These are phyloP conservation scores for Blepharisma undulans DNA, from an alignment of 169 alveolate species.

Conservation along the genomic window DNA sequence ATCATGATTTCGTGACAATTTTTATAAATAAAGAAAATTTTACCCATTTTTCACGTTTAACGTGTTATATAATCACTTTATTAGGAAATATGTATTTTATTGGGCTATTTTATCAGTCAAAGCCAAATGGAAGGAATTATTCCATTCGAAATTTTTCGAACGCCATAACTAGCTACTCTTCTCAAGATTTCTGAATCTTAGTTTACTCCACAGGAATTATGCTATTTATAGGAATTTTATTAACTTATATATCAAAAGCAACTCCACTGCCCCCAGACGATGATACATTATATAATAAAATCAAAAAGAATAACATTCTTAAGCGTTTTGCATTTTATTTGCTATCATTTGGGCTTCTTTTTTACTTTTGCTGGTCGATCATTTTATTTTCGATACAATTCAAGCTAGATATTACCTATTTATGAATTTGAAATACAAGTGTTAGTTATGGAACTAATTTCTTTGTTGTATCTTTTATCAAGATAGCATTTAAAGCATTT, in stretches of 20 bases:
- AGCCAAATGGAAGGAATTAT: neutral
- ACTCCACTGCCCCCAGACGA: neutral
- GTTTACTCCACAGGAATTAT: neutral
- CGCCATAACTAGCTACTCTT: neutral
- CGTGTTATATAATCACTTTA: neutral
- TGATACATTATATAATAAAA: neutral
- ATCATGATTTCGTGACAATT: neutral
- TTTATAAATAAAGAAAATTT: neutral
- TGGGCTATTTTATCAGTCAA: neutral
- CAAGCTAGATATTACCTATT: neutral
- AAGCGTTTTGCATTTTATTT: neutral
- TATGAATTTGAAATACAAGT: conserved; percentile 9
- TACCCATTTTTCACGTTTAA: neutral
- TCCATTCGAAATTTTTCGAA: neutral
- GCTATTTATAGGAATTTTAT: neutral
- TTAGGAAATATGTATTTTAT: conserved; percentile 18
- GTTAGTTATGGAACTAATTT: neutral
- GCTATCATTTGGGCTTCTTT: neutral
- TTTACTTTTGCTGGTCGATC: neutral
- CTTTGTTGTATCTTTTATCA: neutral
- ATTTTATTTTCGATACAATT: conserved; percentile 4
- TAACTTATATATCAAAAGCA: neutral
- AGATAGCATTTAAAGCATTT: neutral
- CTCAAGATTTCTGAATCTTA: neutral
- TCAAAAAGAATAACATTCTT: neutral